Evolutionary conservation across 1,284 basidiomycete genomes (phyloP).

Genomic region (Pulchroboletus neoregius): DNA sequence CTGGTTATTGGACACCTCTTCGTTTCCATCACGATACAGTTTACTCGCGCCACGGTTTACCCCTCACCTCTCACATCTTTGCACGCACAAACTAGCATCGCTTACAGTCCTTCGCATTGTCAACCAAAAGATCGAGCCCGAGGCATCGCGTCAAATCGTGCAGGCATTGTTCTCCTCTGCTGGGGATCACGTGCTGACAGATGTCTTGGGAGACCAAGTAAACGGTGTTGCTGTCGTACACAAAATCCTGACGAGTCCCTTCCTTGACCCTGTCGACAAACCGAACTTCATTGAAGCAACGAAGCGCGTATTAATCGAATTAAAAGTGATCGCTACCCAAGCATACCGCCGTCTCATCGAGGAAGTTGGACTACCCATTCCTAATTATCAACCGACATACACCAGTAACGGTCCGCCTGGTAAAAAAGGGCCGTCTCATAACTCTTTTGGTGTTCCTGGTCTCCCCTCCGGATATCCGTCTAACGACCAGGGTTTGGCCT

Average conservation of each 20-base stretch:
- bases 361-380: slow-evolving; percentile 88
- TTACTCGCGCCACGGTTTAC: slow-evolving; percentile 93
- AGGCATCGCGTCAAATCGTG: slow-evolving; percentile 78
- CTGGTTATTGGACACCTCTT: slow-evolving; percentile 94
- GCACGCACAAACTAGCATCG: slow-evolving; percentile 97
- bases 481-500: slow-evolving; percentile 76
- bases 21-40: slow-evolving; percentile 89
- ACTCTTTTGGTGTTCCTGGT: slow-evolving; percentile 62
- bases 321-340: slow-evolving; percentile 86
- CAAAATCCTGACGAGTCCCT: slow-evolving; percentile 86
- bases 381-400: slow-evolving; percentile 78
- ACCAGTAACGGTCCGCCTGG: slow-evolving; percentile 59
- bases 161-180: slow-evolving; percentile 83
- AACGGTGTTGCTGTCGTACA: slow-evolving; percentile 93
- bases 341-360: slow-evolving; percentile 93
- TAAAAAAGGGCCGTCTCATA: slow-evolving; percentile 62
- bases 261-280: slow-evolving; percentile 71
- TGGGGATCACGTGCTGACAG: slow-evolving; percentile 84
- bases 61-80: slow-evolving; percentile 92
- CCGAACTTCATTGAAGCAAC: slow-evolving; percentile 76
- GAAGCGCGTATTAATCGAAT: slow-evolving; percentile 81
- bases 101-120: slow-evolving; percentile 90
- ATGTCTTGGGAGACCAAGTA: slow-evolving; percentile 91
- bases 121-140: slow-evolving; percentile 86
- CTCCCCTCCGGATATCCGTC: slow-evolving; percentile 74